A percentile compares a stretch with the other conserved stretches of the same genome.
Conservation (phyloP, 2,329 filamentous ascomycete species). For the Fusarium sp. region DNA sequence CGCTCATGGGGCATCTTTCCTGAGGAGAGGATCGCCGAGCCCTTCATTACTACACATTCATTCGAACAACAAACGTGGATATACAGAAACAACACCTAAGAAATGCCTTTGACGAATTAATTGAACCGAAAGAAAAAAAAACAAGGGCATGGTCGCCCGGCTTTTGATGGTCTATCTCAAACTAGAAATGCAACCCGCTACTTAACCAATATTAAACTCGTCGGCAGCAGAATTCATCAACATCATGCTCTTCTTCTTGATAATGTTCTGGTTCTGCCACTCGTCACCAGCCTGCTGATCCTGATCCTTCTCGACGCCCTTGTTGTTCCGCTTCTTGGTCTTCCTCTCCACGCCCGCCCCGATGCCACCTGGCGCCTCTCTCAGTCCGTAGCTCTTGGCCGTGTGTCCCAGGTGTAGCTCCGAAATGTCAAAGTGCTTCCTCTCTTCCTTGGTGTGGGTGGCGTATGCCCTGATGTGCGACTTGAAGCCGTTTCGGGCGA, state of each 20-base stretch:
- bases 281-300: slow-evolving; percentile 48
- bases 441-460: slow-evolving; percentile 88
- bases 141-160: slow-evolving; percentile 15
- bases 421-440: slow-evolving; percentile 90
- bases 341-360: slow-evolving; percentile 65
- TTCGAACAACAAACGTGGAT: background rate
- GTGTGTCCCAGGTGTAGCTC: slow-evolving; percentile 91
- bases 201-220: slow-evolving; percentile 75
- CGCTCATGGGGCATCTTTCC: background rate
- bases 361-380: slow-evolving; percentile 89
- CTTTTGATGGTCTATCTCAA: slow-evolving; percentile 32
- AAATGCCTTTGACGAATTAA: background rate
- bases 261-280: slow-evolving; percentile 54
- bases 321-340: slow-evolving; percentile 53
- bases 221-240: slow-evolving; percentile 71
- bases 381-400: slow-evolving; percentile 90
- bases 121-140: slow-evolving; percentile 5
- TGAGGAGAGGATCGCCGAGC: background rate
- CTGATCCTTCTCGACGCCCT: slow-evolving; percentile 48
- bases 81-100: fast-evolving
- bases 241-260: slow-evolving; percentile 72
- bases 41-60: background rate
- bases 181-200: slow-evolving; percentile 25
- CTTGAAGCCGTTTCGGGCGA: slow-evolving; percentile 87
- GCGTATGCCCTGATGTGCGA: slow-evolving; percentile 95